Base-by-base conservation (phyloP, 2,329 filamentous ascomycete genomes). In the Aspergillus unguis region DNA sequence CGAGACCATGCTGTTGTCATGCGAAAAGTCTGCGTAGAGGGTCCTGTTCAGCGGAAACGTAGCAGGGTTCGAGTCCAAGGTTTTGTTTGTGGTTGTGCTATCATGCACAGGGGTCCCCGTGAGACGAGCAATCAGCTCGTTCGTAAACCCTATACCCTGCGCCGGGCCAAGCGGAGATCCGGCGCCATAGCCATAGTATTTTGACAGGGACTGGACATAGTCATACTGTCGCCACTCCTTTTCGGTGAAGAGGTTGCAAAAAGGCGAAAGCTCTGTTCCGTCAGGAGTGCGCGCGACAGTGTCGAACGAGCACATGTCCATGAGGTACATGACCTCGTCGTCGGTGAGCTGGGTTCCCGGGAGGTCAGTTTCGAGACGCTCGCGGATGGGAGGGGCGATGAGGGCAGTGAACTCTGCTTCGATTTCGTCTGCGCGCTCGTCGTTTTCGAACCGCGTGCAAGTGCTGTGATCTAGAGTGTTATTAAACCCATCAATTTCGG, bases 231-330 rank as follows among this genome's bases (percentile, higher is more conserved):
- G 73, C 88, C 90, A 96, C 70, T 95, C 90, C 1, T 80, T 69
- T 10, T 77, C 67, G 0, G 82, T 85, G 73, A 96, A 96, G 27
- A 96, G 76, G 10, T 68, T 66, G 71, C 92, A 96, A 72, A 96
- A 95, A 0, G 77, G 74, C 0, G 90, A 90, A 7, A 86, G 68
- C 4, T 65, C 67, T 17, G 71, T 77, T 4, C 75, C 80, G 2
- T 79, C 72, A 0, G 71, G 65, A 5, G 82, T 77, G 5, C 50
- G 40, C 6, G 86, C 84, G n/a, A 95, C 84, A 0, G 89, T 92
- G 60, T 87, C 81, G 72, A 90, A 96, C 0, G 92, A 86, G 64
- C 92, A 96, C 55, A 96, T 77, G 62, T 96, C 90, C 90, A 96
- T 96, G 32, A 96, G 68, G 52, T 80, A 81, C 52, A 91, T 75